phyloP scores from a whole-genome alignment of 768 basidiomycete species.

The Neoboletus subvelutipes region DNA sequence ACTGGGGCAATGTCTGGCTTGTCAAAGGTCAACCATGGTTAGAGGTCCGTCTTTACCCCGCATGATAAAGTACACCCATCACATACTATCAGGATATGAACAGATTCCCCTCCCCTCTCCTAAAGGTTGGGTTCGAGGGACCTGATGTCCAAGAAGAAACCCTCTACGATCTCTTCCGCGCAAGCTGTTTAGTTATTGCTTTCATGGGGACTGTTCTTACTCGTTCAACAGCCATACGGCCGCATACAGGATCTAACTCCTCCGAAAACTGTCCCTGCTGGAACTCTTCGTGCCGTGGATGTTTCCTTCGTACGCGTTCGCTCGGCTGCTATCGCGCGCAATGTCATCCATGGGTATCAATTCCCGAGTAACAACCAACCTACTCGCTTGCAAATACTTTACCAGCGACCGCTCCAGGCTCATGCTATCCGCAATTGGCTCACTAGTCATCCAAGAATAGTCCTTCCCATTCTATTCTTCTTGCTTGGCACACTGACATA shows the following conservation, averaged over 20 bases:
- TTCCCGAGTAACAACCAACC: constrained; percentile 30
- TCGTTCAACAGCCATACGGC: constrained; percentile 67
- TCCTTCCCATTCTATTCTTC: constrained; percentile 78
- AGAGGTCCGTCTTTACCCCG: constrained; percentile 51
- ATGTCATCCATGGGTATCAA: constrained; percentile 67
- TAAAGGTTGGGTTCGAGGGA: constrained; percentile 86
- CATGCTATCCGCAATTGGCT: constrained; percentile 78
- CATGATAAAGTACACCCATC: neutral
- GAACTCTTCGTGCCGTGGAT: constrained; percentile 62
- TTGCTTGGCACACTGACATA: constrained; percentile 89
- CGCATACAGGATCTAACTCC: constrained; percentile 65
- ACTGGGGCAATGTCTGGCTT: constrained; percentile 58
- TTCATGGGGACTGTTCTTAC: neutral
- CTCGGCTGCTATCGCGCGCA: constrained; percentile 79
- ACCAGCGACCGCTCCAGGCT: constrained; percentile 62
- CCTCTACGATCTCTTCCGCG: constrained; percentile 76
- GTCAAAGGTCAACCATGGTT: constrained; percentile 79
- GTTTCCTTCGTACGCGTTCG: constrained; percentile 62
- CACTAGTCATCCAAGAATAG: constrained; percentile 81
- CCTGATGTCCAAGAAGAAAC: constrained; percentile 81
- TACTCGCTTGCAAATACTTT: constrained; percentile 54
- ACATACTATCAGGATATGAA: constrained; percentile 67
- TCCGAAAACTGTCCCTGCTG: constrained; percentile 61
- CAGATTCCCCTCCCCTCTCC: constrained; percentile 68
- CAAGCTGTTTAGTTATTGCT: constrained; percentile 36